A percentile compares a stretch with the other conserved stretches of the same genome.
Evolutionary conservation across 345 rosid genomes (phyloP).

Genomic region (Gossypium australe): DNA sequence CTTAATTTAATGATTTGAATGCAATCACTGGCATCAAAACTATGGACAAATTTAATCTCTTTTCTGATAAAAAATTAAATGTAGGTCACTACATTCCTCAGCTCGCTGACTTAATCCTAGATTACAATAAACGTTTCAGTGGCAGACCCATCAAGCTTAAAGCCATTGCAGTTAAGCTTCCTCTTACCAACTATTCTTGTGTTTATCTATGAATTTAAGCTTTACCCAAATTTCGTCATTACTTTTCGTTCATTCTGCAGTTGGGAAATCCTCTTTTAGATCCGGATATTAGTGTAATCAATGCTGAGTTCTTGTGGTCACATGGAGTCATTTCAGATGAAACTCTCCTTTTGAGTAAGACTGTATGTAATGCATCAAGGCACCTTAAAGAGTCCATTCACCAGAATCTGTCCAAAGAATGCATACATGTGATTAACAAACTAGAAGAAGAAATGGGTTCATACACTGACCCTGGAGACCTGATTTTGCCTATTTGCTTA

Average conservation of each 20-base stretch:
- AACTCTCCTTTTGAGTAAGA: neutral
- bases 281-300: neutral
- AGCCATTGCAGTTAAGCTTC: conserved; percentile 8
- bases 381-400: neutral
- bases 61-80: neutral
- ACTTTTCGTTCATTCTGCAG: neutral
- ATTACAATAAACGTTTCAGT: neutral
- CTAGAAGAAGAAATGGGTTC: conserved; percentile 1
- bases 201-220: neutral
- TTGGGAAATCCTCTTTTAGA: conserved; percentile 7
- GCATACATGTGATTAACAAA: neutral
- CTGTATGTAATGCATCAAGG: neutral
- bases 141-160: conserved; percentile 3
- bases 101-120: neutral
- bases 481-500: conserved; percentile 1
- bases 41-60: neutral
- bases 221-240: neutral
- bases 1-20: neutral
- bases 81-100: conserved; percentile 5
- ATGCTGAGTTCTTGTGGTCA: neutral
- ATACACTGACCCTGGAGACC: too few species aligned
- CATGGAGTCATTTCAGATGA: conserved; percentile 8
- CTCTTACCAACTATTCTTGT: neutral
- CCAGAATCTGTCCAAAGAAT: neutral
- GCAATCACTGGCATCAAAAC: neutral